Conservation (phyloP, 2,329 filamentous ascomycete species). For the Thermothelomyces thermophilus region DNA sequence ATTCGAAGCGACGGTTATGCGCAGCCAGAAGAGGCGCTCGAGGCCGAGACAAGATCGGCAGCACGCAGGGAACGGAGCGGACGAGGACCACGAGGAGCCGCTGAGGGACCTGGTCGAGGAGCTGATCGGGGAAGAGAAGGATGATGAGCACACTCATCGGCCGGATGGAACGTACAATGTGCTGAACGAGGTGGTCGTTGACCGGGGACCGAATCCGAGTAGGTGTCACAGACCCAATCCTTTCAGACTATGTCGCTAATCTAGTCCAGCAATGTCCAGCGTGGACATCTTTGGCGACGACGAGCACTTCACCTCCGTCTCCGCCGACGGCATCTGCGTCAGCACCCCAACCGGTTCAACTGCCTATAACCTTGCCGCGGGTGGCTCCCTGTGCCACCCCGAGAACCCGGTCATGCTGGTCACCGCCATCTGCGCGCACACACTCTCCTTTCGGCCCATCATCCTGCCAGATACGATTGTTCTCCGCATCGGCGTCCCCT, state of each 20-base stretch:
- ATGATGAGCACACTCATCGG: constrained; percentile 76
- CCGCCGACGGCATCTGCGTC: constrained; percentile 88
- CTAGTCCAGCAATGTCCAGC: constrained; percentile 67
- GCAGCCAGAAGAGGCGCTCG: constrained; percentile 51
- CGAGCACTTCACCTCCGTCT: constrained; percentile 88
- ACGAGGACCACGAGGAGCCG: constrained; percentile 32
- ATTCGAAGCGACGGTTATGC: constrained; percentile 93
- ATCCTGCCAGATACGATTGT: constrained; percentile 96
- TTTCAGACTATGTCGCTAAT: constrained; percentile 1
- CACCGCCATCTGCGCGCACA: constrained; percentile 91
- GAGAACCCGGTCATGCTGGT: constrained; percentile 95
- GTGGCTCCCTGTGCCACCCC: constrained; percentile 90
- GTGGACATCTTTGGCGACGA: constrained; percentile 93
- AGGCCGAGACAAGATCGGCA: constrained; percentile 12
- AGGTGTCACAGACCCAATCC: neutral
- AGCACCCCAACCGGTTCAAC: constrained; percentile 93
- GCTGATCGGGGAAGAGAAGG: constrained; percentile 76
- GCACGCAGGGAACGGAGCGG: constrained; percentile 29
- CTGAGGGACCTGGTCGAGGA: constrained; percentile 76
- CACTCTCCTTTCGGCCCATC: constrained; percentile 90
- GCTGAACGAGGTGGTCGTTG: constrained; percentile 93
- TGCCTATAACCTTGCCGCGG: constrained; percentile 90
- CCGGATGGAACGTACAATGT: constrained; percentile 85
- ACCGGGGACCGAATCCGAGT: constrained; percentile 83
- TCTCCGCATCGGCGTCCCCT: constrained; percentile 86